Evolutionary conservation across 1,284 basidiomycete species (phyloP), one percentile per base, ranked within the genome.

Genomic region (Schizophyllum amplum): DNA sequence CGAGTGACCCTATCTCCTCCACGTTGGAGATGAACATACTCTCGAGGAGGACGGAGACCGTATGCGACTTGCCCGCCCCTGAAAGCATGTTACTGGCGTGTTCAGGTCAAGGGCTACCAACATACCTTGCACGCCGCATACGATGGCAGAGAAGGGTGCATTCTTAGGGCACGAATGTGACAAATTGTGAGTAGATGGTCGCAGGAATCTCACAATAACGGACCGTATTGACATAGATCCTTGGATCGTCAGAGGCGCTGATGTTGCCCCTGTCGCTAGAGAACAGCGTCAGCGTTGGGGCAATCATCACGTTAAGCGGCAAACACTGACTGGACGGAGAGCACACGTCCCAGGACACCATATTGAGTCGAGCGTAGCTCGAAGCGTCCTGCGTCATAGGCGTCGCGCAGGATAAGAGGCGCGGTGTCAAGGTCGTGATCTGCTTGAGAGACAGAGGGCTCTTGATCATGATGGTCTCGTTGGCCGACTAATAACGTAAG

Each of bases 11-110:
- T 33, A 82, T 76, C 0, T 74, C 64, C 1, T 71, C 63, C 55
- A 75, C 75, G 13, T 71, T 67, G 0, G 81, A 63, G 20, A 88
- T 78, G 9, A 88, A 71, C 82, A 87, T 84, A 55, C 74, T 82
- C 64, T 88, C 86, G 0, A 88, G 66, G 1, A 88, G 70, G 0
- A 84, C 76, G 0, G 84, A 80, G 0, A 87, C 78, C 0, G 83
- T 87, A 54, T 88, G 86, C 0, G 84, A 86, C 63, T 89, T 89
- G 17, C 86, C 86, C 0, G 84, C 83, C 0, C 86, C 82, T 75
- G 70, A 67, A 4, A 71, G 65, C n/a, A 17, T 9, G 13, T 42
- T 42, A 42, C 13, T 17, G 33, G 17, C 33, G 33, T 42, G 11
- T 3, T 13, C 33, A 42, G 7, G 17, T 17, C 33, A 13, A 17